These are phyloP conservation scores for Symbiodinium natans DNA, from an alignment of 73 alveolate species.

Conservation along the genomic window DNA sequence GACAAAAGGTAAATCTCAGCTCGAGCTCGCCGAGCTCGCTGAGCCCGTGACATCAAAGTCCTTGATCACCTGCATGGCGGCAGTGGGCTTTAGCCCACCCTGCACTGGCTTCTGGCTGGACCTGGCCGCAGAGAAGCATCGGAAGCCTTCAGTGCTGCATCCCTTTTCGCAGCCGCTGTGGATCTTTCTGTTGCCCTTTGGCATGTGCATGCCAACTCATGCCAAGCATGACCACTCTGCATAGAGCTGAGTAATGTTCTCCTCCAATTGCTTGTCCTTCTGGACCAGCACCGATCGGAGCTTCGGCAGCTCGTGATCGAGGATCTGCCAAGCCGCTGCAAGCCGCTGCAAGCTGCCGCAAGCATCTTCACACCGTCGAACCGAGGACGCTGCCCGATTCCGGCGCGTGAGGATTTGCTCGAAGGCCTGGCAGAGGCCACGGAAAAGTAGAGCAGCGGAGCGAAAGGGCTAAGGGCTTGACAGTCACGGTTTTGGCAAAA, in stretches of 20 bases:
- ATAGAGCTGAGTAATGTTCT: conserved; percentile 98
- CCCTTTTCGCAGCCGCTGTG: background rate
- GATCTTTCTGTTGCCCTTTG: background rate
- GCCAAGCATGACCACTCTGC: conserved; percentile 97
- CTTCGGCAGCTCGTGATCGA: conserved; percentile 87
- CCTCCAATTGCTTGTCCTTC: conserved; percentile 97
- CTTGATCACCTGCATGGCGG: conserved; percentile 79
- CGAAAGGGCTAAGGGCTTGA: too few species aligned
- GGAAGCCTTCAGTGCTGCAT: background rate
- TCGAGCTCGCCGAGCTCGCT: background rate
- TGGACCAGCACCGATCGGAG: conserved; percentile 93
- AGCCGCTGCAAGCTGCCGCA: background rate
- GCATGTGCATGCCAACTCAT: too few species aligned
- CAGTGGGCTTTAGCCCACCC: conserved; percentile 70
- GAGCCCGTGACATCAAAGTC: conserved; percentile 20
- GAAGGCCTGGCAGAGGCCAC: conserved; percentile 31
- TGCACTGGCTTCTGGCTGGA: conserved; percentile 91
- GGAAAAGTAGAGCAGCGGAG: too few species aligned
- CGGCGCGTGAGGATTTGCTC: conserved; percentile 73
- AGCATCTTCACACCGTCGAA: too few species aligned
- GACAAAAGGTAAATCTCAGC: background rate
- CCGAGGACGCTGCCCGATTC: conserved; percentile 26
- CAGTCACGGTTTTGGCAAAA: too few species aligned
- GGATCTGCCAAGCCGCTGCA: background rate
- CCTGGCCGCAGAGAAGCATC: background rate